Base-by-base conservation (phyloP, 2,329 filamentous ascomycete genomes). In the Teratosphaeria nubilosa region DNA sequence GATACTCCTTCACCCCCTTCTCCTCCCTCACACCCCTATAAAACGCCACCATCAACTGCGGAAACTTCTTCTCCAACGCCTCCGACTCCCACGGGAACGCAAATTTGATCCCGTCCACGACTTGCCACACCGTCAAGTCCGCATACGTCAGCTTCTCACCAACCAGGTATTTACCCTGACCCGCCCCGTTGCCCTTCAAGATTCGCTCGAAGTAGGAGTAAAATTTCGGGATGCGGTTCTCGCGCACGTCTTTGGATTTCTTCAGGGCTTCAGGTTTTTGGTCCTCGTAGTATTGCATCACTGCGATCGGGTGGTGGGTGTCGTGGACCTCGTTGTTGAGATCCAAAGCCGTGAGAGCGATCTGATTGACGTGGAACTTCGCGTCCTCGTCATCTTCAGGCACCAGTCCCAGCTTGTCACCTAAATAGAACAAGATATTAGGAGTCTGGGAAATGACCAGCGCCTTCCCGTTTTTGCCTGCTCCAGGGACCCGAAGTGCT, bases 111-210 rank as follows among this genome's bases (percentile, higher is more conserved):
- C 77, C 77, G 63, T 76, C 75, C 34, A 79, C 56, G 16, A 86
- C 84, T 73, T 90, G 87, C 76, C 86, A 91, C 0, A 91, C 69
- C 1, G 87, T 85, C 54, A 87, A 75, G 69, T 92, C 88, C 14
- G 87, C 88, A 70, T 87, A 89, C 0, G 83, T 88, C 62, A 91
- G 64, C 61, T 75, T 75, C 0, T 77, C 79, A 0, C 84, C 86
- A 52, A 89, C 85, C 0, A 92, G 70, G 78, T 85, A 90, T 25
- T 82, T 78, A 2, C 74, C 82, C 5, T 82, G 76, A 79, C 37
- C 80, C 0, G 78, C 77, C 31, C 80, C 76, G 64, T 85, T 82
- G 7, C 78, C 77, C 62, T 76, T 74, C 5, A 92, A 69, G 20
- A 86, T 80, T 1, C 85, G 76, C 75, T 90, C 82, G 63, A 90